Percentiles rank a stretch among this genome's conserved stretches.
phyloP scores from a whole-genome alignment of 306 rosid species.

The Corylus americana region DNA sequence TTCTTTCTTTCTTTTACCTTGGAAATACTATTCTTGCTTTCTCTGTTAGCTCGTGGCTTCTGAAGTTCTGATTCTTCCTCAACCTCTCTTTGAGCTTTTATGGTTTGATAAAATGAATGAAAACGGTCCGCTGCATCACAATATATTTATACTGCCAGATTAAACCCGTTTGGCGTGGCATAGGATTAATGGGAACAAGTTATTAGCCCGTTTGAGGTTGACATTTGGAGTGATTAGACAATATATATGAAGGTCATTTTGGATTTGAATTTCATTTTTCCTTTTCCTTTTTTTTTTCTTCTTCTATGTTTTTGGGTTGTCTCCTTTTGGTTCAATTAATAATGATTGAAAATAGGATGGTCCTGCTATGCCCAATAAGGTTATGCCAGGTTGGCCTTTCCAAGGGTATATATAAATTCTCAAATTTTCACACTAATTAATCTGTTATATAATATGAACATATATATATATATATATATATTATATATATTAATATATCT shows the following conservation, averaged over 20 bases:
- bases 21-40: background rate
- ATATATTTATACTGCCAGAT: constrained; percentile 64
- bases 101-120: constrained; percentile 54
- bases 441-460: no score
- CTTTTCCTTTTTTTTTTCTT: background rate
- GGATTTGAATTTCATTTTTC: constrained; percentile 34
- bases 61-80: constrained; percentile 23
- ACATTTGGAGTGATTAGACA: constrained; percentile 76
- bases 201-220: constrained; percentile 57
- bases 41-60: constrained; percentile 7
- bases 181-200: constrained; percentile 20
- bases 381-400: constrained; percentile 18
- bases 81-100: constrained; percentile 17
- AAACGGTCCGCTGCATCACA: constrained; percentile 69
- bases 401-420: no score
- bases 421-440: no score
- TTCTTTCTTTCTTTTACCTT: background rate
- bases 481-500: no score
- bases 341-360: background rate
- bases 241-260: constrained; percentile 44
- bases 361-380: constrained; percentile 11
- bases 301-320: background rate
- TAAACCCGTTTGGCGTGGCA: constrained; percentile 6
- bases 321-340: background rate
- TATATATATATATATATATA: no score